Percentiles rank a stretch among this genome's conserved stretches.
Conservation (phyloP, 441 rosid species). For the Biscutella auriculata region DNA sequence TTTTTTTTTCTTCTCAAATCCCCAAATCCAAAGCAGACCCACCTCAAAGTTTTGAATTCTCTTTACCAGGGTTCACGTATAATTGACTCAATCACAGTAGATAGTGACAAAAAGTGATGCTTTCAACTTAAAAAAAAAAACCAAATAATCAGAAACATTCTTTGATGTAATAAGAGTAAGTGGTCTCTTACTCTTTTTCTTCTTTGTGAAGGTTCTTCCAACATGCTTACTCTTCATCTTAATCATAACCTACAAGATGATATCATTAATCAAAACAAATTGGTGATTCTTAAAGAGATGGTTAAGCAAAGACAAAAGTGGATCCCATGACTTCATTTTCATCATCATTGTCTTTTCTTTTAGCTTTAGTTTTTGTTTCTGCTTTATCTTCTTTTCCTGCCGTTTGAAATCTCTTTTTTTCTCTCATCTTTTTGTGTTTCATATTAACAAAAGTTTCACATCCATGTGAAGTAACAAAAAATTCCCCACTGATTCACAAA, state of each 20-base stretch:
- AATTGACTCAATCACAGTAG: too few species aligned
- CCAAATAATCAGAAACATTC: too few species aligned
- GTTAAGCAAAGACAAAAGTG: background rate
- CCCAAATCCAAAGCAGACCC: slow-evolving; percentile 42
- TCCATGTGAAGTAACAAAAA: slow-evolving; percentile 3
- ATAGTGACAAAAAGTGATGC: slow-evolving; percentile 15
- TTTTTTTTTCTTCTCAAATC: slow-evolving; percentile 40
- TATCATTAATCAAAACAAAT: background rate
- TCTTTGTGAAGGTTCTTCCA: slow-evolving; percentile 87
- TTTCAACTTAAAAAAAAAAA: too few species aligned
- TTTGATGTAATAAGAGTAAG: too few species aligned
- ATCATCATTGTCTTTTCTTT: background rate
- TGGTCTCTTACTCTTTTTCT: slow-evolving; percentile 68
- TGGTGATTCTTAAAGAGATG: slow-evolving; percentile 9
- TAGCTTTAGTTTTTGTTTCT: slow-evolving; percentile 17
- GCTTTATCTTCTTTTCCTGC: slow-evolving; percentile 20
- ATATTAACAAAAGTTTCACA: slow-evolving; percentile 18
- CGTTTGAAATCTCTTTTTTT: slow-evolving; percentile 15
- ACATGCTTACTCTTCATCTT: slow-evolving; percentile 94
- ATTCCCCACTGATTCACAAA: slow-evolving; percentile 30
- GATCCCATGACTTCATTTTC: slow-evolving; percentile 3
- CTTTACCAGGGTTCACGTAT: too few species aligned
- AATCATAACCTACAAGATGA: slow-evolving; percentile 44
- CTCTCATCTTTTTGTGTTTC: background rate
- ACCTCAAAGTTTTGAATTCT: slow-evolving; percentile 36